Percentiles rank a stretch among this genome's conserved stretches.
These are phyloP conservation scores for Suhomyces bokatorum DNA, from an alignment of 1,139 yeast genomes.

Conservation along the genomic window DNA sequence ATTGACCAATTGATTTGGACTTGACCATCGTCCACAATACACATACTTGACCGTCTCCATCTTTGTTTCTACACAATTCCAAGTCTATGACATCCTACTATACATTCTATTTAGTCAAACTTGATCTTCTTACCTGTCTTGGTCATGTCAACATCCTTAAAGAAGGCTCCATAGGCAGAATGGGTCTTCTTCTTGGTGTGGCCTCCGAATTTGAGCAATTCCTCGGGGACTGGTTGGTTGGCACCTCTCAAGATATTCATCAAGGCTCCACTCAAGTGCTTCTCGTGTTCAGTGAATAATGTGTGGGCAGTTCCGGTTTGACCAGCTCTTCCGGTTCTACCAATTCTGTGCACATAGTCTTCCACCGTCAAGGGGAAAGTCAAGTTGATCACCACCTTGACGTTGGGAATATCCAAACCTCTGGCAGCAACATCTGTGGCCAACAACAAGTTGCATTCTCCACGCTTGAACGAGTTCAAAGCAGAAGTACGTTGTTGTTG, in stretches of 20 bases:
- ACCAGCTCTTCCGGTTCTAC: conserved; percentile 99
- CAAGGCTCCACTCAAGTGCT: conserved; percentile 93
- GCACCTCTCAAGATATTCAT: conserved; percentile 92
- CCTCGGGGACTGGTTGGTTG: conserved; percentile 95
- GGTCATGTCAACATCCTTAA: conserved; percentile 83
- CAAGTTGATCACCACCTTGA: conserved; percentile 90
- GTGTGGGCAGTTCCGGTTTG: conserved; percentile 94
- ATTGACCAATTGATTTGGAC: too few relatives aligned
- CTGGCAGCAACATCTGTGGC: conserved; percentile 99
- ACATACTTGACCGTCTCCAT: too few relatives aligned
- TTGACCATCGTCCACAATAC: too few relatives aligned
- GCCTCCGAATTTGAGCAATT: conserved; percentile 89
- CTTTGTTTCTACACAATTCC: neutral
- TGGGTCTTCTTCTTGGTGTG: conserved; percentile 98
- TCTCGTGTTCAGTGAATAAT: conserved; percentile 93
- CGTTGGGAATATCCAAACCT: conserved; percentile 97
- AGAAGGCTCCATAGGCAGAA: conserved; percentile 95
- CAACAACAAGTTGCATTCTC: conserved; percentile 70
- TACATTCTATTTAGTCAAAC: conserved; percentile 46
- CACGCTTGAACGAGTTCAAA: conserved; percentile 78
- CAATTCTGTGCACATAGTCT: conserved; percentile 97
- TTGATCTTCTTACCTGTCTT: conserved; percentile 91
- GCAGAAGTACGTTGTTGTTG: conserved; percentile 94
- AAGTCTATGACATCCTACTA: neutral
- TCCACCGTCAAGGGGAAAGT: conserved; percentile 98